Percentiles rank a stretch among this genome's conserved stretches.
Evolutionary conservation across 495 filamentous ascomycete genomes (phyloP).

Genomic region (Aspergillus biplanus): DNA sequence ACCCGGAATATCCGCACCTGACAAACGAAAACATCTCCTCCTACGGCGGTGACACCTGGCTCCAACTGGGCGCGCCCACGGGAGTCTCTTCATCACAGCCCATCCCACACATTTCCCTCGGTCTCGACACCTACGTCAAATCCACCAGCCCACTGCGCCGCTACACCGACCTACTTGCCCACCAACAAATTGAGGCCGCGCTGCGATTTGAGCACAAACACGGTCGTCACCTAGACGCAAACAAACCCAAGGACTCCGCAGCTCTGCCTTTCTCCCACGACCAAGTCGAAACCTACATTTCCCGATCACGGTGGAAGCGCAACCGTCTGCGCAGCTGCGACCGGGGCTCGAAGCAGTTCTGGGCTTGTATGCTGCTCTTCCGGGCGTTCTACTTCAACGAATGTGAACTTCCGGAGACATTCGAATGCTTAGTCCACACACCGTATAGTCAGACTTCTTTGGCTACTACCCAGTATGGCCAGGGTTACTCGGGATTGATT

Average conservation of each 20-base stretch:
- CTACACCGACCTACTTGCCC: slow-evolving; percentile 78
- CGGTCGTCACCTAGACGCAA: slow-evolving; percentile 55
- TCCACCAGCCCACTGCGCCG: slow-evolving; percentile 86
- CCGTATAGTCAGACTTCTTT: slow-evolving; percentile 37
- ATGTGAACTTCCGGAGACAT: slow-evolving; percentile 62
- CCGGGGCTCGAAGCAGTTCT: slow-evolving; percentile 52
- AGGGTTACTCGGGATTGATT: slow-evolving; percentile 33
- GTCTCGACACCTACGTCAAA: slow-evolving; percentile 72
- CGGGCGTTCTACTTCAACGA: slow-evolving; percentile 78
- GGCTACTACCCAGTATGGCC: slow-evolving; percentile 27
- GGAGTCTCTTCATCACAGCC: slow-evolving; percentile 54
- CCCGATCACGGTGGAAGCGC: slow-evolving; percentile 36
- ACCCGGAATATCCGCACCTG: slow-evolving; percentile 55
- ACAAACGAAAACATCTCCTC: slow-evolving; percentile 40
- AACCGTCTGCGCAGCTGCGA: slow-evolving; percentile 40
- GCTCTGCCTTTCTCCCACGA: slow-evolving; percentile 66
- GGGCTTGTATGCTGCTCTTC: slow-evolving; percentile 70
- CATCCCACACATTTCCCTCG: slow-evolving; percentile 61
- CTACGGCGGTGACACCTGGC: slow-evolving; percentile 37
- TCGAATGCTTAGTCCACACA: slow-evolving; percentile 55
- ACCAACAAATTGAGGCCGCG: slow-evolving; percentile 90
- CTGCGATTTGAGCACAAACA: slow-evolving; percentile 68
- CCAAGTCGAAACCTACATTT: slow-evolving; percentile 55
- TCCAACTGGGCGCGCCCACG: slow-evolving; percentile 47
- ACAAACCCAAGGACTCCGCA: slow-evolving; percentile 23